phyloP scores from a whole-genome alignment of 169 alveolate species.

The Sarcocystis neurona region DNA sequence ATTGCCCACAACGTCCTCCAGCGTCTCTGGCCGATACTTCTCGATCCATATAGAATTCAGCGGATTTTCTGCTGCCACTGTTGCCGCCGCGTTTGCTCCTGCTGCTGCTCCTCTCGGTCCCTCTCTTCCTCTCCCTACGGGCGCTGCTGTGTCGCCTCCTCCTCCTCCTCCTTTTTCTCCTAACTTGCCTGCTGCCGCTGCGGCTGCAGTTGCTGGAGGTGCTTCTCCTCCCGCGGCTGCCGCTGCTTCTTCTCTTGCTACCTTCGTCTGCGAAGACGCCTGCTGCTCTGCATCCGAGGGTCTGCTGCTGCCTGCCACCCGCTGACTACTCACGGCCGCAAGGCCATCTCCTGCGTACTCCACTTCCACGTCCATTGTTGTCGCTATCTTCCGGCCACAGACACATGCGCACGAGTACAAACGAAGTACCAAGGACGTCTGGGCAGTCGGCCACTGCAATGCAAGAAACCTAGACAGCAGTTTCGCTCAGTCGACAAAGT shows the following conservation, averaged over 20 bases:
- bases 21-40: slow-evolving; percentile 94
- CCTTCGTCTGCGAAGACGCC: not conserved
- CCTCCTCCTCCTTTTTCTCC: not conserved
- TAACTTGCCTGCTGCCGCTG: not conserved
- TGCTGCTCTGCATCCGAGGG: not conserved
- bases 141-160: not conserved
- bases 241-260: not conserved
- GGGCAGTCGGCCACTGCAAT: too few species aligned
- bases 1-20: slow-evolving; percentile 96
- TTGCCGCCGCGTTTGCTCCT: slow-evolving; percentile 35
- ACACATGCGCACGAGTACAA: too few species aligned
- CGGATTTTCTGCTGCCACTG: not conserved
- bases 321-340: too few species aligned
- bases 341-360: too few species aligned
- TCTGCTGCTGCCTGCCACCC: too few species aligned
- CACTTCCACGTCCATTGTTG: too few species aligned
- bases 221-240: not conserved
- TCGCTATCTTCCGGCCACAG: too few species aligned
- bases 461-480: too few species aligned
- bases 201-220: not conserved
- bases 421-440: too few species aligned
- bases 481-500: too few species aligned
- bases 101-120: slow-evolving; percentile 2
- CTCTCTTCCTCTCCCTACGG: not conserved
- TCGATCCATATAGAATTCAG: slow-evolving; percentile 88